Conservation (phyloP, 805 yeast species). For the Sungouiella blattae region DNA sequence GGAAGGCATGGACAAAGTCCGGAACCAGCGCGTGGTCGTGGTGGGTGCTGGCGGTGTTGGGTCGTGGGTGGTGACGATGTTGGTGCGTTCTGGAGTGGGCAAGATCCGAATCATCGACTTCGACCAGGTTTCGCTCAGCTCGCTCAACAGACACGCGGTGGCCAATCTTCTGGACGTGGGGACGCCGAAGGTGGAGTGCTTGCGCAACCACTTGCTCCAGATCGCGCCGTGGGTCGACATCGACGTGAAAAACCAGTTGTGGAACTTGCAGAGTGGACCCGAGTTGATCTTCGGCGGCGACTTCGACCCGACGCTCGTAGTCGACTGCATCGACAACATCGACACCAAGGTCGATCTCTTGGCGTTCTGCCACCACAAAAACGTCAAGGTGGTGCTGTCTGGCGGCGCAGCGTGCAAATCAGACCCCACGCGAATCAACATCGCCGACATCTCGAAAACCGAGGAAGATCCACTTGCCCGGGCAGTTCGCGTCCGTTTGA, state of each 20-base stretch:
- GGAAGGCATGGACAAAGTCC: slow-evolving; percentile 72
- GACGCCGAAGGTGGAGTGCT: slow-evolving; percentile 78
- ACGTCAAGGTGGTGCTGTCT: slow-evolving; percentile 73
- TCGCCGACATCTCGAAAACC: slow-evolving; percentile 84
- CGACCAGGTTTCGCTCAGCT: slow-evolving; percentile 91
- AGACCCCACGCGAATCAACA: slow-evolving; percentile 87
- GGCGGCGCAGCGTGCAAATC: slow-evolving; percentile 98
- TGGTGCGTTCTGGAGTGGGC: slow-evolving; percentile 86
- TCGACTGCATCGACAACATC: slow-evolving; percentile 95
- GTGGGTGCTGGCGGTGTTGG: slow-evolving; percentile 99
- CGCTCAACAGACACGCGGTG: slow-evolving; percentile 90
- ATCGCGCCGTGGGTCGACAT: slow-evolving; percentile 94
- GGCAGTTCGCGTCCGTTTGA: slow-evolving; percentile 78
- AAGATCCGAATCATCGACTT: slow-evolving; percentile 81
- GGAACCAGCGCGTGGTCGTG: slow-evolving; percentile 69
- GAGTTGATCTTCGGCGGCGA: slow-evolving; percentile 49
- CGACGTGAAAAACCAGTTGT: slow-evolving; percentile 73
- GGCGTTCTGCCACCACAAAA: slow-evolving; percentile 60
- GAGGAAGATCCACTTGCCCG: slow-evolving; percentile 94
- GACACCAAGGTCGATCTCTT: slow-evolving; percentile 94
- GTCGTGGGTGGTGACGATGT: slow-evolving; percentile 90
- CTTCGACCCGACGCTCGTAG: slow-evolving; percentile 67
- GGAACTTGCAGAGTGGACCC: slow-evolving; percentile 66
- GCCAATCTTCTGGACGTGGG: slow-evolving; percentile 94
- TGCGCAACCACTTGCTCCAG: slow-evolving; percentile 60